A percentile compares a stretch with the other conserved stretches of the same genome.
These are phyloP conservation scores for Helenozyma rhizophorensis DNA, from an alignment of 805 yeast species.

Conservation along the genomic window DNA sequence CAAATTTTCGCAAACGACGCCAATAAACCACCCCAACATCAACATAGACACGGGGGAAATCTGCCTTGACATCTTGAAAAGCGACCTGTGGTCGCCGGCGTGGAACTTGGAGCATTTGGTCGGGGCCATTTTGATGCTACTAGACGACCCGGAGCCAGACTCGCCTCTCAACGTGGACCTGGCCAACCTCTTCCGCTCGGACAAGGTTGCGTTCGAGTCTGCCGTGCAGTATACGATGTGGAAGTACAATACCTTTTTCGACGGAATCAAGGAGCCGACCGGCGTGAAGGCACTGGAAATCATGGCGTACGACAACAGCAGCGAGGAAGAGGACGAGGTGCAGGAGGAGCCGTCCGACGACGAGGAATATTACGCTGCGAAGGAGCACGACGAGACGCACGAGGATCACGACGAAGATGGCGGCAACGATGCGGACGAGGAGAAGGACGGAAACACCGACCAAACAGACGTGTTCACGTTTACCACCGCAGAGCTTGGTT, in stretches of 20 bases:
- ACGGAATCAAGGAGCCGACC: constrained; percentile 3
- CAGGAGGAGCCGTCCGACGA: not conserved
- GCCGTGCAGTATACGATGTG: constrained; percentile 39
- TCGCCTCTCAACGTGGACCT: constrained; percentile 69
- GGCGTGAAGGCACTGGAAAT: constrained; percentile 7
- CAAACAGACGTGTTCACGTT: too few species aligned
- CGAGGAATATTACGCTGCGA: not conserved
- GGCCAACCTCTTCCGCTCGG: constrained; percentile 53
- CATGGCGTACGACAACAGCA: constrained; percentile 1
- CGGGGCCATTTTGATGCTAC: constrained; percentile 52
- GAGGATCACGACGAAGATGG: not conserved
- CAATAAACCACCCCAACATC: constrained; percentile 40
- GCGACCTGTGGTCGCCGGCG: constrained; percentile 66
- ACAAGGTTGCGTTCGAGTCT: constrained; percentile 35
- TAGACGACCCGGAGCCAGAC: constrained; percentile 65
- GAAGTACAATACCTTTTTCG: constrained; percentile 30
- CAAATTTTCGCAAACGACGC: constrained; percentile 39
- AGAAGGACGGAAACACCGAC: not conserved
- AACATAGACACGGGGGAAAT: constrained; percentile 55
- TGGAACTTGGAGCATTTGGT: constrained; percentile 58
- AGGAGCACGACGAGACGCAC: constrained; percentile 1
- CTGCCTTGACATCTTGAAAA: constrained; percentile 61
- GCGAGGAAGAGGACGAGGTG: constrained; percentile 6
- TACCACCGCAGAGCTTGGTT: too few species aligned
- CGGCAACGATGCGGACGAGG: not conserved